Evolutionary conservation across 2,329 filamentous ascomycete species (phyloP).

Genomic region (Cladosporium colombiae): DNA sequence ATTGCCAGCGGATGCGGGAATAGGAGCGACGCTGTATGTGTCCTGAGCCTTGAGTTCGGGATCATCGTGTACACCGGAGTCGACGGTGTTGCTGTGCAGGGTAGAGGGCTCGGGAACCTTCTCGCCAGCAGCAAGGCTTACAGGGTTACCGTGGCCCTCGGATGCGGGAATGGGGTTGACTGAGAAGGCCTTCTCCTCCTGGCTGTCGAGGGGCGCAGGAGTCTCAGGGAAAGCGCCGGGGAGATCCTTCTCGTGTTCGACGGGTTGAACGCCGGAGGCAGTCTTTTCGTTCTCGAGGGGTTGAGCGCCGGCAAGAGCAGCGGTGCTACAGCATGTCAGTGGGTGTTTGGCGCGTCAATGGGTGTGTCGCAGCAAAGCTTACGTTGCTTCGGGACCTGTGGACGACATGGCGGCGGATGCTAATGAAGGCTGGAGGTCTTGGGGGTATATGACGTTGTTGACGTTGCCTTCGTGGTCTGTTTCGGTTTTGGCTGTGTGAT

Average conservation of each 20-base stretch:
- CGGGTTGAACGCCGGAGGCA: constrained; percentile 55
- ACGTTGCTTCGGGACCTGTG: constrained; percentile 67
- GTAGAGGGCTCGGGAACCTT: constrained; percentile 70
- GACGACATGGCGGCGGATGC: constrained; percentile 60
- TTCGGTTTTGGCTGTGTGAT: constrained; percentile 78
- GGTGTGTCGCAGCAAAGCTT: constrained; percentile 58
- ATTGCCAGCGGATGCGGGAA: constrained; percentile 58
- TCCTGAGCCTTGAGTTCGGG: constrained; percentile 52
- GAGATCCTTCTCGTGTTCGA: constrained; percentile 36
- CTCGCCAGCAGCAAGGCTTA: constrained; percentile 76
- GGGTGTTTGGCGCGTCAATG: constrained; percentile 53
- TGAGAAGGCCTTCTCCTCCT: constrained; percentile 48
- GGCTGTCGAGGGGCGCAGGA: constrained; percentile 48
- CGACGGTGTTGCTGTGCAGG: constrained; percentile 69
- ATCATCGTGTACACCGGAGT: constrained; percentile 65
- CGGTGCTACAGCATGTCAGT: constrained; percentile 68
- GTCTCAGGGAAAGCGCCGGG: constrained; percentile 75
- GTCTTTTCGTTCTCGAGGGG: constrained; percentile 36
- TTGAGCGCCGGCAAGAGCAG: constrained; percentile 62
- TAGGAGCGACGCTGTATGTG: constrained; percentile 56
- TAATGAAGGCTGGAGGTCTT: constrained; percentile 63
- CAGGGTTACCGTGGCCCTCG: constrained; percentile 69
- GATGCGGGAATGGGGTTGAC: constrained; percentile 63
- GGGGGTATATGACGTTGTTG: constrained; percentile 85
- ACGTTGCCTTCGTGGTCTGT: constrained; percentile 79